Percentiles rank a stretch among this genome's conserved stretches.
phyloP scores from a whole-genome alignment of 169 alveolate species.

The Fabrea salina region DNA sequence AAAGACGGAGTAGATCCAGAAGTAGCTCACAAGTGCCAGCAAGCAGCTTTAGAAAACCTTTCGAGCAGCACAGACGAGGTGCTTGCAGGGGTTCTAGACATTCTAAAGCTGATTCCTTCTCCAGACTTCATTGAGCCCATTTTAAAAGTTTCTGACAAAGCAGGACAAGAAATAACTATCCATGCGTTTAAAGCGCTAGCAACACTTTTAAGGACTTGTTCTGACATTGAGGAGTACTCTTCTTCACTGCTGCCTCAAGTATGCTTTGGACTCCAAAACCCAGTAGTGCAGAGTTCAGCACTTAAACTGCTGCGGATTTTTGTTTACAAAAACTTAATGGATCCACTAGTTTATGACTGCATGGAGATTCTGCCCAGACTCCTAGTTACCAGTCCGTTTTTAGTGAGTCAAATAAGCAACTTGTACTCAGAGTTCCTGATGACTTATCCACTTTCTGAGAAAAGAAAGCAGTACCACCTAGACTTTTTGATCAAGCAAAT shows the following conservation, averaged over 20 bases:
- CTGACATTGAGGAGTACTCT: neutral
- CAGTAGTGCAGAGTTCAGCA: conserved; percentile 18
- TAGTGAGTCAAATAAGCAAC: neutral
- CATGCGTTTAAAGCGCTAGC: conserved; percentile 23
- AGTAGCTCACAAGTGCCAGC: neutral
- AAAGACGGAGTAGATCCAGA: conserved; percentile 27
- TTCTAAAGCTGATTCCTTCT: neutral
- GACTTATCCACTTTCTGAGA: conserved; percentile 26
- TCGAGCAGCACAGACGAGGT: neutral
- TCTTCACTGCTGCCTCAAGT: neutral
- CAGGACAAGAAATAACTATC: conserved; percentile 1
- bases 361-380: conserved; percentile 22
- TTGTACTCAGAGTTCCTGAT: conserved; percentile 18
- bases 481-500: conserved; percentile 25
- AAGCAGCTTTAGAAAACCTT: neutral
- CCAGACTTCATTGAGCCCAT: neutral
- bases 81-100: conserved; percentile 5
- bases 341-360: neutral
- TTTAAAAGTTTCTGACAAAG: neutral
- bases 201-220: neutral
- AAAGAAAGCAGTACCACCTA: conserved; percentile 14
- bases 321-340: neutral
- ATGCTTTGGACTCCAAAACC: neutral
- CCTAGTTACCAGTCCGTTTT: neutral
- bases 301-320: neutral